Conservation (phyloP, 1,139 yeast species). For the Spathaspora jeffriesii region DNA sequence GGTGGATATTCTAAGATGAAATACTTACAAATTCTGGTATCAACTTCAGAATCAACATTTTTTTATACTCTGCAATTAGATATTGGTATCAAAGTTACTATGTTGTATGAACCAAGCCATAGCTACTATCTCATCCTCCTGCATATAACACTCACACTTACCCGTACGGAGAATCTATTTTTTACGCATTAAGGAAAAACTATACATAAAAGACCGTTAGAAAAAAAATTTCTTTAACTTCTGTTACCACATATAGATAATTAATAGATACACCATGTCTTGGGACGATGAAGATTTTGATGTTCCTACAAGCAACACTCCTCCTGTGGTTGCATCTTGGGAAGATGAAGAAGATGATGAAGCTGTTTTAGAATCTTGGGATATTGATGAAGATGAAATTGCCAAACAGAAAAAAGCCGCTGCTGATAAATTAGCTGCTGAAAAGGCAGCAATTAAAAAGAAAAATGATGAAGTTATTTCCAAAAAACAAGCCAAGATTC, state of each 20-base stretch:
- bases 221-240: not conserved
- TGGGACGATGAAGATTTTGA: constrained; percentile 93
- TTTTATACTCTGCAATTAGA: too few species aligned
- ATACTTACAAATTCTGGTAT: too few species aligned
- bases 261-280: constrained; percentile 28
- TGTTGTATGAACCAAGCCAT: too few species aligned
- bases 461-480: constrained; percentile 42
- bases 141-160: too few species aligned
- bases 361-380: constrained; percentile 83
- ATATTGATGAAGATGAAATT: constrained; percentile 65
- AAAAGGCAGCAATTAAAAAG: constrained; percentile 38
- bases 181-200: too few species aligned
- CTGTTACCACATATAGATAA: not conserved
- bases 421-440: constrained; percentile 44
- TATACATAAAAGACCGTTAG: not conserved
- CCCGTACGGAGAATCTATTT: too few species aligned
- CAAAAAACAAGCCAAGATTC: constrained; percentile 36
- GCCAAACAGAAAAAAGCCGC: constrained; percentile 44
- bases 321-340: constrained; percentile 59
- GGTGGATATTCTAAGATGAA: too few species aligned
- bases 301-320: constrained; percentile 50
- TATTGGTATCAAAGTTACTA: too few species aligned
- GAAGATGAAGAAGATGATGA: constrained; percentile 87
- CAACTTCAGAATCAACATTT: too few species aligned
- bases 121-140: too few species aligned